phyloP scores from a whole-genome alignment of 148 eudicot species.

The Bassia scoparia region DNA sequence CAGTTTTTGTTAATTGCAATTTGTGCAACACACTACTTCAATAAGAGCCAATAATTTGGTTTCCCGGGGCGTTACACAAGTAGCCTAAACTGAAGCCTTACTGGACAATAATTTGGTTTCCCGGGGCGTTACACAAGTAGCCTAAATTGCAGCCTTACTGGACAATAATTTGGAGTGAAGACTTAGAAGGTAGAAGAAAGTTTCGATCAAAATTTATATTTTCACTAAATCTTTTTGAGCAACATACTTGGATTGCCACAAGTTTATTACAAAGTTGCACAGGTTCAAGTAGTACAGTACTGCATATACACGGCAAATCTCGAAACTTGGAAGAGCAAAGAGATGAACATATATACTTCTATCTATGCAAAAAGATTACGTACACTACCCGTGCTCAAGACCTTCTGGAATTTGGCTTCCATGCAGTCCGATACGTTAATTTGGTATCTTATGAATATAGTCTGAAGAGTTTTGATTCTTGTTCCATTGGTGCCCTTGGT shows the following conservation, averaged over 20 bases:
- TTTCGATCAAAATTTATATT: too few species aligned
- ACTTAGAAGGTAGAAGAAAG: too few species aligned
- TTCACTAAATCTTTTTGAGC: background rate
- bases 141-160: too few species aligned
- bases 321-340: slow-evolving; percentile 3
- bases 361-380: background rate
- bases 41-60: too few species aligned
- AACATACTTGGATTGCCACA: background rate
- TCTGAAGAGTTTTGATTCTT: background rate
- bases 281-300: background rate
- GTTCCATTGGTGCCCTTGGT: background rate
- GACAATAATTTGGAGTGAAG: too few species aligned
- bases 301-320: background rate
- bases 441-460: background rate
- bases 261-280: slow-evolving; percentile 11
- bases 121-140: too few species aligned
- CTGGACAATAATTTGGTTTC: too few species aligned
- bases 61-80: too few species aligned
- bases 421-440: too few species aligned
- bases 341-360: background rate
- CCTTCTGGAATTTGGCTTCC: background rate
- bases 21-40: too few species aligned
- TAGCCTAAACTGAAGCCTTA: too few species aligned
- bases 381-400: background rate
- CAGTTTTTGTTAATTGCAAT: too few species aligned